A percentile compares a stretch with the other conserved stretches of the same genome.
Evolutionary conservation across 495 filamentous ascomycete genomes (phyloP).

Genomic region (Aspergillus bridgeri): DNA sequence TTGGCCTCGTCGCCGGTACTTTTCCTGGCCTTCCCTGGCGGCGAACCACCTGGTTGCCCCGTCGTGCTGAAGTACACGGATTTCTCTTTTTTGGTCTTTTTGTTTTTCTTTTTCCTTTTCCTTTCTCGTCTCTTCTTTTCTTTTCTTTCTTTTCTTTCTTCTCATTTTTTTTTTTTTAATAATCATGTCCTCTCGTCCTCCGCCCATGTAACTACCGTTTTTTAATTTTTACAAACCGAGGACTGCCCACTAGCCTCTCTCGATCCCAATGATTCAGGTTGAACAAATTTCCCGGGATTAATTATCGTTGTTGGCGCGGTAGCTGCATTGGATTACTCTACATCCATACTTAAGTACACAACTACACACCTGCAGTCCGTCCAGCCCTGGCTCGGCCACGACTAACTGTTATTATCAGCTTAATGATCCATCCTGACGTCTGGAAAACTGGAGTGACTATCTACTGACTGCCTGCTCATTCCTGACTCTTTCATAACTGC

Average conservation of each 20-base stretch:
- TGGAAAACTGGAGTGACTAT: too few species aligned
- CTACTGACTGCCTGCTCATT: constrained; percentile 1
- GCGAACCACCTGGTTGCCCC: constrained; percentile 27
- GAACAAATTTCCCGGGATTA: too few species aligned
- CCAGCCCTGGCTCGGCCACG: not conserved
- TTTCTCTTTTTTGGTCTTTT: constrained; percentile 3
- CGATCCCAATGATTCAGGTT: not conserved
- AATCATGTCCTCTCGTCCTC: not conserved
- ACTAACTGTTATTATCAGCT: not conserved
- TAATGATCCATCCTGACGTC: not conserved
- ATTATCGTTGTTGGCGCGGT: not conserved
- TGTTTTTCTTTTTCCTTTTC: constrained; percentile 9
- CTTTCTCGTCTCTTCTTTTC: constrained; percentile 1
- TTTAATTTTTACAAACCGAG: too few species aligned
- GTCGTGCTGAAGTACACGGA: constrained; percentile 13
- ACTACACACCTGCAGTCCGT: not conserved
- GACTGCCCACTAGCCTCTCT: not conserved
- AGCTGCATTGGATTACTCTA: not conserved
- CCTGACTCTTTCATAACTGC: constrained; percentile 1
- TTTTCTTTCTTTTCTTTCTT: too few species aligned
- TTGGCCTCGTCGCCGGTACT: constrained; percentile 20
- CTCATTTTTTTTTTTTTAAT: not conserved
- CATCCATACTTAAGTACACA: not conserved
- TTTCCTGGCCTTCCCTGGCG: constrained; percentile 20
- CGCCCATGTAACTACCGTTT: not conserved